These are phyloP conservation scores for Trametes coccinea DNA, from an alignment of 768 basidiomycete species.

Conservation along the genomic window DNA sequence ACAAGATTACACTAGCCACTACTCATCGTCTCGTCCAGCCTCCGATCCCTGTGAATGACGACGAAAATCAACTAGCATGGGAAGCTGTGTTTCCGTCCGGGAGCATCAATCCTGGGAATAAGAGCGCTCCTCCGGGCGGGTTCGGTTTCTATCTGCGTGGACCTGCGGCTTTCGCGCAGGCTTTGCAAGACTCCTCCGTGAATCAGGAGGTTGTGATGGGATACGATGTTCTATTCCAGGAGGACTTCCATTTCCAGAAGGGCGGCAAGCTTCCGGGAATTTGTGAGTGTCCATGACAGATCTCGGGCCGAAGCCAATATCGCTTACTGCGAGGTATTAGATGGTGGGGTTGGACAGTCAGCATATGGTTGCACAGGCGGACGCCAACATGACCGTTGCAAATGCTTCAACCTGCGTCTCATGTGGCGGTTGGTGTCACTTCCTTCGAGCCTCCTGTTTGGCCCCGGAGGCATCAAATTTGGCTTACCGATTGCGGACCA, in stretches of 20 bases:
- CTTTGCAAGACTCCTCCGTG: slow-evolving; percentile 28
- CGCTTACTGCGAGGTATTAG: slow-evolving; percentile 31
- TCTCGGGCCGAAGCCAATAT: background rate
- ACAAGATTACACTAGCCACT: slow-evolving; percentile 44
- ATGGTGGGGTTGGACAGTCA: slow-evolving; percentile 54
- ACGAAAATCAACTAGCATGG: slow-evolving; percentile 43
- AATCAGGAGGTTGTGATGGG: slow-evolving; percentile 53
- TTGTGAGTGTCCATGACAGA: slow-evolving; percentile 44
- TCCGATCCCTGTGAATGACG: slow-evolving; percentile 25
- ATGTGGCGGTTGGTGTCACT: slow-evolving; percentile 65
- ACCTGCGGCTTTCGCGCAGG: slow-evolving; percentile 42
- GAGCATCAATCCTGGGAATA: slow-evolving; percentile 55
- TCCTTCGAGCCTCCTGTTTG: background rate
- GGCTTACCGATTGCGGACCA: slow-evolving; percentile 24
- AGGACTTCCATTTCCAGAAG: slow-evolving; percentile 66
- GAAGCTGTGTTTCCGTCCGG: slow-evolving; percentile 62
- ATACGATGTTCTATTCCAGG: slow-evolving; percentile 66
- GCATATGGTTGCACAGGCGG: slow-evolving; percentile 73
- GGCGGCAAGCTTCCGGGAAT: slow-evolving; percentile 79
- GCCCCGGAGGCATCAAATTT: too few species aligned
- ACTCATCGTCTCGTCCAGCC: slow-evolving; percentile 34
- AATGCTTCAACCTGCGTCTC: slow-evolving; percentile 66
- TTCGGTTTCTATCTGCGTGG: slow-evolving; percentile 72
- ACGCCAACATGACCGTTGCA: slow-evolving; percentile 57
- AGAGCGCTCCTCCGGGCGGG: slow-evolving; percentile 52